Base-by-base conservation (phyloP, 768 basidiomycete genomes). In the Suillus lakei region DNA sequence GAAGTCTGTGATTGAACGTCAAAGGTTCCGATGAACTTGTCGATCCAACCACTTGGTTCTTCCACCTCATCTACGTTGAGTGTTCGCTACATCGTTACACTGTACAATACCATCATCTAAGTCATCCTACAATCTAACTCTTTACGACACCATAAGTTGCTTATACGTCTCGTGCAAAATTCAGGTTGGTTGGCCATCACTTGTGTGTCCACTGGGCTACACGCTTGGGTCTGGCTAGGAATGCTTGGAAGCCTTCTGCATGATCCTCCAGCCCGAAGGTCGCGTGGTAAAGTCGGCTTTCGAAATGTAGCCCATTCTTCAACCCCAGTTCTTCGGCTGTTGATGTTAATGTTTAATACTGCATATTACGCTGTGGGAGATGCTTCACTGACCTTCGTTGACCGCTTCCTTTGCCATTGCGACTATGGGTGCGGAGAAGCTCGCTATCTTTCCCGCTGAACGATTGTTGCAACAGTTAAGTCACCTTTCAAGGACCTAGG, bases 1-100 rank as follows among this genome's bases (percentile, higher is more conserved):
- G 74, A 95, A 94, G 77, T 93, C 91, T 64, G 82, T 91, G 54
- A 91, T 92, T 68, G 87, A 90, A 69, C 82, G 88, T 54, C 87
- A 91, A 70, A 83, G 88, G 61, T 89, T 90, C 76, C 82, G 87
- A 74, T 90, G 73, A 68, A 81, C 65, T 46, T 62, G 30, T 26
- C 26, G 5, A 51, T 56, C 5, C 9, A 41, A 26, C 26, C 4
- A 39, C 30, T 39, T 63, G 16, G 21, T 28, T 23, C 39, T 32
- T 21, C 39, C n/a, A 1, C n/a, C 38, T 23, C 39, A 43, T 21
- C 39, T 23, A 1, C n/a, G 39, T 50, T 18, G 61, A 34, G 9
- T 53, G 38, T 38, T 58, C 54, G 58, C 28, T 38, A 7, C n/a
- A 28, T 39, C 10, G 21, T 15, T 7, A 7, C 55, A 63, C 32